These are phyloP conservation scores for Erodium maritimum DNA, from an alignment of 345 rosid genomes.

Conservation along the genomic window DNA sequence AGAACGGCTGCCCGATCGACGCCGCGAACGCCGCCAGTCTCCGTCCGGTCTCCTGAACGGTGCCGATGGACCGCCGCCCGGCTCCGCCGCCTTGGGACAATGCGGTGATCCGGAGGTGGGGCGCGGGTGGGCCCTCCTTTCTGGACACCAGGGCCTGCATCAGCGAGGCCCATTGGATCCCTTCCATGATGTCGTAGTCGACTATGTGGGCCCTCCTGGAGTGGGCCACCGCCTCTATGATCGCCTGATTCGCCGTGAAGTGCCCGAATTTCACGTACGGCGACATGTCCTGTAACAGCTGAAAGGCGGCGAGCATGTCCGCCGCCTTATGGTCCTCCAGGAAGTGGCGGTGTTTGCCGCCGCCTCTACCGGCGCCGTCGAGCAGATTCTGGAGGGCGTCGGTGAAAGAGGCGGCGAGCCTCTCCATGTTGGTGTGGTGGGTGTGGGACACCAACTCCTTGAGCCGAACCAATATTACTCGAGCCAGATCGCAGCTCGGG, in stretches of 20 bases:
- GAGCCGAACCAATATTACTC: slow-evolving; percentile 91
- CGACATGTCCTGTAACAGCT: slow-evolving; percentile 78
- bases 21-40: slow-evolving; percentile 58
- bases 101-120: slow-evolving; percentile 82
- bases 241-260: slow-evolving; percentile 82
- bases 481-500: slow-evolving; percentile 60
- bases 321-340: slow-evolving; percentile 17
- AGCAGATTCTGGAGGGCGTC: slow-evolving; percentile 48
- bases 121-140: slow-evolving; percentile 40
- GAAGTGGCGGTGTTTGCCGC: slow-evolving; percentile 13
- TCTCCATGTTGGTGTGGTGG: slow-evolving; percentile 70
- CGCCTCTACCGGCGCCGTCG: slow-evolving; percentile 18
- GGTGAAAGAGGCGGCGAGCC: slow-evolving; percentile 70
- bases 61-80: slow-evolving; percentile 37
- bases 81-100: slow-evolving; percentile 41
- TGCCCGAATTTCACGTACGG: slow-evolving; percentile 87
- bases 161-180: slow-evolving; percentile 81
- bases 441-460: slow-evolving; percentile 66
- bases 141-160: slow-evolving; percentile 72
- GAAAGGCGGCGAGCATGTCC: slow-evolving; percentile 62
- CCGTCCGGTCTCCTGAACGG: slow-evolving; percentile 73
- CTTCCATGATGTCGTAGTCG: slow-evolving; percentile 86
- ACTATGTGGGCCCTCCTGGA: slow-evolving; percentile 69
- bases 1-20: slow-evolving; percentile 67
- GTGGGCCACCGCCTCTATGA: slow-evolving; percentile 54